Base-by-base conservation (phyloP, 140 eudicot genomes). In the Bidens hawaiensis region DNA sequence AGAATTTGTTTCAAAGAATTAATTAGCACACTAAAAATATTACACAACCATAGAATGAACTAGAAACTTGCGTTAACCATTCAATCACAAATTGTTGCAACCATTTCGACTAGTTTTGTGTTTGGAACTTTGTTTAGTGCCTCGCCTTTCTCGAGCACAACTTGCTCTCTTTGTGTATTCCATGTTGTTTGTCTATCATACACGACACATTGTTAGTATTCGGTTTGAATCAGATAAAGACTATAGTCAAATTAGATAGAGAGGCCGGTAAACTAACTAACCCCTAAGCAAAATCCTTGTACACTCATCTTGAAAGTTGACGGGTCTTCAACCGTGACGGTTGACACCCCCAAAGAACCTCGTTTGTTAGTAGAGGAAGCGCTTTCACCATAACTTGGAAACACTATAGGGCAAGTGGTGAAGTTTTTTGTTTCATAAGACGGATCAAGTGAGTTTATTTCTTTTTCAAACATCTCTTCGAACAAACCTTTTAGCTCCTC, bases 401-500 rank as follows among this genome's bases (percentile, higher is more conserved):
- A 70, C 12, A 65, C 62, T 42, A 82, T 66, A 17, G 58, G 31
- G 3, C 62, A 43, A 12, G 76, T 16, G 16, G 46, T 45, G 83
- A 69, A 50, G 81, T 38, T 43, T 30, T 57, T 43, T 21, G 59
- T 40, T 62, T 62, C 67, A 25, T 21, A 62, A 24, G 53, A 41
- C 47, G 5, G 76, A 31, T 58, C 62, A 12, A 65, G 62, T 10
- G 66, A 33, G 28, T 78, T 82, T 0, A 74, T 64, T 63, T 84
- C 96, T 17, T 75, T 80, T n/a, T 80, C 75, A 75, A 90, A 80
- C 83, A 90, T 79, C 54, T 84, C 96, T 51, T 84, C 78, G 23
- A 82, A 87, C 64, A 90, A 69, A 26, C 74, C 84, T 65, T 90
- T 82, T 72, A 84, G 24, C 40, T 90, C 90, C 65, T 84, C 88